Evolutionary conservation across 768 basidiomycete species (phyloP), one percentile per base, ranked within the genome.

Genomic region (Mycena galericulata): DNA sequence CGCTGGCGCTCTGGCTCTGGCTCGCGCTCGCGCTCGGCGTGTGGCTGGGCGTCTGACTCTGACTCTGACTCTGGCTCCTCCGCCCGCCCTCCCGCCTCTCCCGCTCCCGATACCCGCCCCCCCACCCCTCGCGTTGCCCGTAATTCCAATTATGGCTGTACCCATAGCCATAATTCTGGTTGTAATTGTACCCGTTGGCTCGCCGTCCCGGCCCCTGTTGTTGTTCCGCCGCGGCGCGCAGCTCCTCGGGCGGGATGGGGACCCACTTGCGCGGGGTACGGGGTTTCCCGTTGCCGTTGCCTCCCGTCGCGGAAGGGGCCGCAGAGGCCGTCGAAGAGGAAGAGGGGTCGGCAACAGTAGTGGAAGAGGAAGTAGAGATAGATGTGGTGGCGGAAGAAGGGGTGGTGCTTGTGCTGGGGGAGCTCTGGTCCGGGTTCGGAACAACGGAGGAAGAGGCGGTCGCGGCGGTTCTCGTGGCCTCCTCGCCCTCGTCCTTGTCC

Each of bases 171-270:
- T 36, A n/a, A 36, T 27, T 20, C 30, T 20, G 27, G 41, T 43
- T 22, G 51, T n/a, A 34, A 34, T 46, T 51, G n/a, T n/a, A n/a
- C 9, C 30, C 38, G 22, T 43, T 60, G 9, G 43, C 38, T 20
- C 69, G 36, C 58, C 55, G 58, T n/a, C n/a, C n/a, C n/a, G n/a
- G n/a, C n/a, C n/a, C n/a, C n/a, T n/a, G n/a, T 50, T 72, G 67
- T 58, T 45, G 38, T 32, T 86, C 83, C 27, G 82, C 79, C 22
- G 85, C 82, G 17, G 83, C 85, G 60, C 84, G 83, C 24, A 87
- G 75, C 69, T 88, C 86, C 49, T 81, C 78, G 1, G 86, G 79
- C 1, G 87, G 85, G 47, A 88, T 85, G 32, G 81, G 76, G 3
- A 83, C 81, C 87, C 87, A 88, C 74, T 86, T 87, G 20, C 70